phyloP scores from a whole-genome alignment of 2,329 filamentous ascomycete species.

The Alternaria metachromatica region DNA sequence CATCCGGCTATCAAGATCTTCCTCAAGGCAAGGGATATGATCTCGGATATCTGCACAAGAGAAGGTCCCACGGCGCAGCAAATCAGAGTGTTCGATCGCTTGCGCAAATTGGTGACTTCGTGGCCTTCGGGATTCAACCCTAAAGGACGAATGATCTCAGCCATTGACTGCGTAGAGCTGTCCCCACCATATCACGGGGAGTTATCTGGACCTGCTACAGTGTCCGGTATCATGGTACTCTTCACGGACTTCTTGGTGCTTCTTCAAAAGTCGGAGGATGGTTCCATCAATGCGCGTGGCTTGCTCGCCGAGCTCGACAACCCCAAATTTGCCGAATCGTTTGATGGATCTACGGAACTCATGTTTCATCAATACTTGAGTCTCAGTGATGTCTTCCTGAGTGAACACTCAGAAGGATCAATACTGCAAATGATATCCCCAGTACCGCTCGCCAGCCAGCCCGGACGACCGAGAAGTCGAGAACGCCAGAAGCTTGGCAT shows the following conservation, averaged over 20 bases:
- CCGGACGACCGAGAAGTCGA: slow-evolving; percentile 41
- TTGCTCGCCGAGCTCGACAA: slow-evolving; percentile 86
- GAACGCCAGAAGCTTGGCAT: slow-evolving; percentile 40
- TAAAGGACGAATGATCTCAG: slow-evolving; percentile 78
- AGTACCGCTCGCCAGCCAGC: slow-evolving; percentile 27
- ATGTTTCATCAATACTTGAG: slow-evolving; percentile 76
- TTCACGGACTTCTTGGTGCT: slow-evolving; percentile 84
- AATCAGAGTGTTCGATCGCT: slow-evolving; percentile 73
- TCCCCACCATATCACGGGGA: slow-evolving; percentile 71
- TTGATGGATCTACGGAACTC: slow-evolving; percentile 62
- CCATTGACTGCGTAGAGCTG: slow-evolving; percentile 80
- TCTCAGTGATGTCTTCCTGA: slow-evolving; percentile 74
- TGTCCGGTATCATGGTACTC: slow-evolving; percentile 75
- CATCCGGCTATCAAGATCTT: slow-evolving; percentile 85
- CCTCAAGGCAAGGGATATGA: slow-evolving; percentile 88
- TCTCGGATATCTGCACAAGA: slow-evolving; percentile 95
- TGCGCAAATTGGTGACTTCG: slow-evolving; percentile 76
- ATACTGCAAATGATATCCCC: slow-evolving; percentile 73
- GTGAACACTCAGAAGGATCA: slow-evolving; percentile 66
- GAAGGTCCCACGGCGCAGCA: slow-evolving; percentile 75
- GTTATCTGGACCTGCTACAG: slow-evolving; percentile 53
- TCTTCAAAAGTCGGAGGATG: slow-evolving; percentile 71
- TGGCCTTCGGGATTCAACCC: slow-evolving; percentile 78
- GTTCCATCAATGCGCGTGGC: slow-evolving; percentile 73
- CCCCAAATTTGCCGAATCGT: slow-evolving; percentile 58